A percentile compares a stretch with the other conserved stretches of the same genome.
These are phyloP conservation scores for Sanghuangporus baumii DNA, from an alignment of 1,284 basidiomycete genomes.

Conservation along the genomic window DNA sequence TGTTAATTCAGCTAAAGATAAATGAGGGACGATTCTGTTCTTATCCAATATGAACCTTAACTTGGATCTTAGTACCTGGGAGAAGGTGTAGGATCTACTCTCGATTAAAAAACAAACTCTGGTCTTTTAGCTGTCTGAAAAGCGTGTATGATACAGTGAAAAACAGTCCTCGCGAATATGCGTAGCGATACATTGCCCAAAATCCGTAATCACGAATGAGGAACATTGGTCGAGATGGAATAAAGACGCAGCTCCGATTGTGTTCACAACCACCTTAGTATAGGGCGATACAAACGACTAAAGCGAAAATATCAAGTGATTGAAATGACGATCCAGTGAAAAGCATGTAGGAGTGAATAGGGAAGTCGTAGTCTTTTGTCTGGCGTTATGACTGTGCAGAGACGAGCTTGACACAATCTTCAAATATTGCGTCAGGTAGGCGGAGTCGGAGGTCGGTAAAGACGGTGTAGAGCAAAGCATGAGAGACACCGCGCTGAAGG, in stretches of 20 bases:
- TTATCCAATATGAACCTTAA: background rate
- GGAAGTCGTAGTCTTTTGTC: background rate
- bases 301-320: background rate
- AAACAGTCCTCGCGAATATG: background rate
- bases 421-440: constrained; percentile 26
- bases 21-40: too few relatives aligned
- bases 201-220: background rate
- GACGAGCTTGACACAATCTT: constrained; percentile 12
- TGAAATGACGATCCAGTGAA: background rate
- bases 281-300: background rate
- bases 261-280: background rate
- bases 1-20: background rate
- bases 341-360: background rate
- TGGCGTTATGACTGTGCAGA: background rate
- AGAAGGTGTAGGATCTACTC: background rate
- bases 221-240: background rate
- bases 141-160: constrained; percentile 4
- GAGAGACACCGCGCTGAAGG: constrained; percentile 35
- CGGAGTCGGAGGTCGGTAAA: constrained; percentile 36
- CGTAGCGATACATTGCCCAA: constrained; percentile 6
- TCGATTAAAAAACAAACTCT: too few relatives aligned
- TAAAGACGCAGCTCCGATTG: background rate
- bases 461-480: constrained; percentile 31
- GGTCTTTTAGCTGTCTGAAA: too few relatives aligned
- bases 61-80: background rate